A percentile compares a stretch with the other conserved stretches of the same genome.
Conservation (phyloP, 371 early-diverging fungal species). For the Haplosporangium sp. region DNA sequence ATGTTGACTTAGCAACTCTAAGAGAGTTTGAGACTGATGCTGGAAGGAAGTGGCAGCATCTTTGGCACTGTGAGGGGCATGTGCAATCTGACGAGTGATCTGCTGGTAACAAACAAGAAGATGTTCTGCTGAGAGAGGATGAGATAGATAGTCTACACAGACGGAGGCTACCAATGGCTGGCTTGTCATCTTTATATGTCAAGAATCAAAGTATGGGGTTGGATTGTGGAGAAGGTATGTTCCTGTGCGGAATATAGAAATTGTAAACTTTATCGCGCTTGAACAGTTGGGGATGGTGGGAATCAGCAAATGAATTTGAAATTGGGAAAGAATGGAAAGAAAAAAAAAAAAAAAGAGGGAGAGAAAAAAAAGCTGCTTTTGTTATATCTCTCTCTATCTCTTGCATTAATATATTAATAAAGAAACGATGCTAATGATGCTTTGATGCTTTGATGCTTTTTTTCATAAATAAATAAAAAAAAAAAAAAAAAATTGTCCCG, state of each 20-base stretch:
- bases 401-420: too few species aligned
- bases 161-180: slow-evolving; percentile 51
- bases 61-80: slow-evolving; percentile 47
- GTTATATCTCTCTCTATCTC: too few species aligned
- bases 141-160: slow-evolving; percentile 54
- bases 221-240: not conserved
- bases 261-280: too few species aligned
- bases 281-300: too few species aligned
- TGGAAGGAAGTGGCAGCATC: slow-evolving; percentile 51
- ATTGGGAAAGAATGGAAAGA: too few species aligned
- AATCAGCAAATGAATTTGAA: too few species aligned
- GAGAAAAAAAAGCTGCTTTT: not conserved
- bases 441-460: too few species aligned
- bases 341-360: too few species aligned
- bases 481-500: not conserved
- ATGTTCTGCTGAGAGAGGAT: slow-evolving; percentile 49
- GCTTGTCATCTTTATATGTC: slow-evolving; percentile 36
- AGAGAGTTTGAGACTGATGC: slow-evolving; percentile 36
- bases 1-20: slow-evolving; percentile 38
- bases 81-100: slow-evolving; percentile 54
- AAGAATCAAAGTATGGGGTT: not conserved
- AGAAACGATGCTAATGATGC: too few species aligned
- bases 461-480: too few species aligned
- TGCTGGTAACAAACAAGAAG: slow-evolving; percentile 53
- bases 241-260: not conserved